Evolutionary conservation across 495 filamentous ascomycete species (phyloP).

Genomic region (Hyaloscypha bicolor): DNA sequence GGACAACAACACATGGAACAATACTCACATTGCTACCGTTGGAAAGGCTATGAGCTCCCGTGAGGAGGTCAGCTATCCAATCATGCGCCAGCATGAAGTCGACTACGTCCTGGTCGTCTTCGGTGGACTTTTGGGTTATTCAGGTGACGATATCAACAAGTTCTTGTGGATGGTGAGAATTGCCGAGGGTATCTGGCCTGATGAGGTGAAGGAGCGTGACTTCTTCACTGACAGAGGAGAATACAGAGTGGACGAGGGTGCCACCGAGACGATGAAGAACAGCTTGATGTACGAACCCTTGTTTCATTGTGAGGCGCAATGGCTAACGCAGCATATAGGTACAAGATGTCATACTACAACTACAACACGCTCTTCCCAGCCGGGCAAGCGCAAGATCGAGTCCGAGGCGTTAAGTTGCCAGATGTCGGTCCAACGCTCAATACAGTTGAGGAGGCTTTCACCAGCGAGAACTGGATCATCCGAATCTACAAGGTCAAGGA

Average conservation of each 20-base stretch:
- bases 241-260: slow-evolving; percentile 91
- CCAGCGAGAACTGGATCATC: slow-evolving; percentile 99
- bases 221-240: slow-evolving; percentile 96
- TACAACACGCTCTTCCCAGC: slow-evolving; percentile 89
- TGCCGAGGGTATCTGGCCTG: slow-evolving; percentile 98
- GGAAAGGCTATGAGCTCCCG: slow-evolving; percentile 98
- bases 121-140: slow-evolving; percentile 94
- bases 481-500: slow-evolving; percentile 99
- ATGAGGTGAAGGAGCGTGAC: slow-evolving; percentile 95
- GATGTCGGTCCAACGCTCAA: slow-evolving; percentile 83
- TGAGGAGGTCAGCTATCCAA: slow-evolving; percentile 98
- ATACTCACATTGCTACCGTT: slow-evolving; percentile 99
- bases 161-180: slow-evolving; percentile 99
- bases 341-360: slow-evolving; percentile 99
- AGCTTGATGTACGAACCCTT: slow-evolving; percentile 77
- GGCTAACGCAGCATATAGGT: slow-evolving; percentile 62
- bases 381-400: slow-evolving; percentile 90
- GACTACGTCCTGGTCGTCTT: slow-evolving; percentile 98
- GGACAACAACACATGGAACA: slow-evolving; percentile 99
- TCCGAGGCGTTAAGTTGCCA: slow-evolving; percentile 80
- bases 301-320: background rate
- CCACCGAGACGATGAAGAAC: slow-evolving; percentile 98
- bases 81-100: slow-evolving; percentile 96
- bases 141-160: slow-evolving; percentile 99
- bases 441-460: slow-evolving; percentile 95